Evolutionary conservation across 2,329 filamentous ascomycete species (phyloP).

Genomic region (Teratosphaeriaceae sp.): DNA sequence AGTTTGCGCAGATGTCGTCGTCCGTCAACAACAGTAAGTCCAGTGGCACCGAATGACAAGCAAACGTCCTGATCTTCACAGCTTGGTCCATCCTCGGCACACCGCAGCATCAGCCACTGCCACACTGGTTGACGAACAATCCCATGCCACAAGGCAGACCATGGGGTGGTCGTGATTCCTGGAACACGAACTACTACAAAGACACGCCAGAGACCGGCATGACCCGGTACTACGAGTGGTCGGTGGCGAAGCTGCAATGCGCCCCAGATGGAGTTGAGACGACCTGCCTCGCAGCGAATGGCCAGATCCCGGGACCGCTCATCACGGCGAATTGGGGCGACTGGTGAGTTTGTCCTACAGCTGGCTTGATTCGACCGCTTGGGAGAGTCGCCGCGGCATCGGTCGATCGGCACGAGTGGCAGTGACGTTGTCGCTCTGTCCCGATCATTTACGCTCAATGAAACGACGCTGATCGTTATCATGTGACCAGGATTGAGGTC

Average conservation of each 20-base stretch:
- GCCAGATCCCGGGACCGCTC: constrained; percentile 18
- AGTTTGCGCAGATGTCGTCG: too few relatives aligned
- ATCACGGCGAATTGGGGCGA: constrained; percentile 37
- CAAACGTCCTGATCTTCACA: neutral
- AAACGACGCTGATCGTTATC: too few relatives aligned
- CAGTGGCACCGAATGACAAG: too few relatives aligned
- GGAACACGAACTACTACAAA: constrained; percentile 18
- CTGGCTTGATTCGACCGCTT: too few relatives aligned
- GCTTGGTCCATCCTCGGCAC: constrained; percentile 14
- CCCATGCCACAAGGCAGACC: constrained; percentile 17
- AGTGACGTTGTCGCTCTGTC: too few relatives aligned
- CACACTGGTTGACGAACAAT: constrained; percentile 12
- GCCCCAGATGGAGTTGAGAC: constrained; percentile 22
- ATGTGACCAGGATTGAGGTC: constrained; percentile 16
- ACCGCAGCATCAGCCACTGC: constrained; percentile 5
- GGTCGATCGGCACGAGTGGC: too few relatives aligned
- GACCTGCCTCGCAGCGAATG: constrained; percentile 17
- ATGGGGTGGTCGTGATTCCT: constrained; percentile 13
- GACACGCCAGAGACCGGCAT: constrained; percentile 23
- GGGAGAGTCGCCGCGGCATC: too few relatives aligned
- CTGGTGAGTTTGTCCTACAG: constrained; percentile 8
- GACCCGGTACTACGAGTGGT: constrained; percentile 24
- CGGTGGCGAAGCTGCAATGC: constrained; percentile 15
- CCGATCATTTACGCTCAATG: too few relatives aligned
- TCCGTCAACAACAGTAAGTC: too few relatives aligned